Conservation (phyloP, 2,329 filamentous ascomycete species). For the Botryotinia narcissicola region DNA sequence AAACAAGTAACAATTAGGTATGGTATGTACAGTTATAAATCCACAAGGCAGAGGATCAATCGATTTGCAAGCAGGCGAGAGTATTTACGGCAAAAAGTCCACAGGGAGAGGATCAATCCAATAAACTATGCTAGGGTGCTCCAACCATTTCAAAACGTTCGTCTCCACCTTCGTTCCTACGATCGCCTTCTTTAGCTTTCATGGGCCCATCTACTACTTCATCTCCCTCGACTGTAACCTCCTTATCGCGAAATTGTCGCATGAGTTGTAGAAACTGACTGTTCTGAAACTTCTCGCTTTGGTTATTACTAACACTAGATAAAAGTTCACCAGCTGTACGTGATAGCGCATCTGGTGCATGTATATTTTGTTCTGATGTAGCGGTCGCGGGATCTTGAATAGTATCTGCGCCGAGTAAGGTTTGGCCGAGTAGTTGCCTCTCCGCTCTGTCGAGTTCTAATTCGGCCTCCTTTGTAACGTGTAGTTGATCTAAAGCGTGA, state of each 20-base stretch:
- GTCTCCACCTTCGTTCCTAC: background rate
- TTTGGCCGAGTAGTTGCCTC: constrained; percentile 26
- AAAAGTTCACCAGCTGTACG: constrained; percentile 69
- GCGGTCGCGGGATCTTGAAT: constrained; percentile 32
- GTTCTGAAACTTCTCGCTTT: constrained; percentile 72
- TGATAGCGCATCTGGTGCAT: constrained; percentile 60
- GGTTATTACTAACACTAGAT: constrained; percentile 65
- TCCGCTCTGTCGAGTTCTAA: constrained; percentile 2
- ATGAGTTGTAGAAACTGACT: constrained; percentile 76
- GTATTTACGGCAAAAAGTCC: background rate
- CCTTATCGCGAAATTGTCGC: constrained; percentile 68
- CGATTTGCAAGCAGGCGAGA: background rate
- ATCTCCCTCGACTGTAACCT: constrained; percentile 71
- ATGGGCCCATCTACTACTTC: constrained; percentile 49
- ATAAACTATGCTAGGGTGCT: constrained; percentile 4
- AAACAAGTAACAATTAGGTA: background rate
- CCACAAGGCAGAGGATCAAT: background rate
- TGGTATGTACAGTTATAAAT: background rate
- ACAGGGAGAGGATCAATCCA: background rate
- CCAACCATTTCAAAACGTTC: background rate
- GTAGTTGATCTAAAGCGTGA: constrained; percentile 25
- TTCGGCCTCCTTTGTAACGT: constrained; percentile 8
- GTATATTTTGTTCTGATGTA: constrained; percentile 39
- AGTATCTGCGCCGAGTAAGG: constrained; percentile 39
- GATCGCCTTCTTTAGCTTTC: background rate